Evolutionary conservation across 202 grass and related monocot genomes (phyloP).

Genomic region (Zoysia matrella): DNA sequence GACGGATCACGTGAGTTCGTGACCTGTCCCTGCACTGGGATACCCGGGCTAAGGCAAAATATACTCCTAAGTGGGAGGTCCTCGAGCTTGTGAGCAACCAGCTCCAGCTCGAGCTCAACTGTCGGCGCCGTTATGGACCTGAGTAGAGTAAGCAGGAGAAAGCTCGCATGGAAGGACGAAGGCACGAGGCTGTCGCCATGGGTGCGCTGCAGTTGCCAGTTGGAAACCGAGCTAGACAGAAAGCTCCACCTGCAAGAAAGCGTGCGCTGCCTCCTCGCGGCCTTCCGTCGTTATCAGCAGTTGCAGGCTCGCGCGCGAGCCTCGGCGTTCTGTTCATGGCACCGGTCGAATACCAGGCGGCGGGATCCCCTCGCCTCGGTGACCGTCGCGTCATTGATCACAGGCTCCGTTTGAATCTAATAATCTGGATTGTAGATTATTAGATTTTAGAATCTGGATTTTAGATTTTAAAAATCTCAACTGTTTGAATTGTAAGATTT

Average conservation of each 20-base stretch:
- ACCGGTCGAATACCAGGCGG: neutral
- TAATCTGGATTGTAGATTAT: too few relatives aligned
- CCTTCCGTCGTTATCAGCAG: neutral
- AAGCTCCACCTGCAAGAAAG: slow-evolving; percentile 32
- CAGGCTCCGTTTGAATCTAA: too few relatives aligned
- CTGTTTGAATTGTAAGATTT: too few relatives aligned
- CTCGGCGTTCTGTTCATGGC: neutral
- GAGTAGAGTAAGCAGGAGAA: slow-evolving; percentile 24
- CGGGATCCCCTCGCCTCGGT: too few relatives aligned
- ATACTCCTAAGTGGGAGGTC: too few relatives aligned
- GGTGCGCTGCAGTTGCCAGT: neutral
- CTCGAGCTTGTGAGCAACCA: neutral
- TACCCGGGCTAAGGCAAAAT: neutral
- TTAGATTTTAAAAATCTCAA: too few relatives aligned
- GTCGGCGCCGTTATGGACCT: neutral
- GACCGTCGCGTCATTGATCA: too few relatives aligned
- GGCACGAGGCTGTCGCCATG: slow-evolving; percentile 2
- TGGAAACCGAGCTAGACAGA: neutral
- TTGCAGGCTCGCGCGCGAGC: neutral
- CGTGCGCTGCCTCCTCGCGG: neutral
- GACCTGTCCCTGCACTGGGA: neutral
- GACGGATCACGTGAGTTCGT: slow-evolving; percentile 15
- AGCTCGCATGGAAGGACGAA: slow-evolving; percentile 2
- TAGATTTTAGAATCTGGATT: too few relatives aligned
- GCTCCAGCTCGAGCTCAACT: neutral